Evolutionary conservation across 441 rosid genomes (phyloP), one percentile per base, ranked within the genome.

Genomic region (Populus hybrid): DNA sequence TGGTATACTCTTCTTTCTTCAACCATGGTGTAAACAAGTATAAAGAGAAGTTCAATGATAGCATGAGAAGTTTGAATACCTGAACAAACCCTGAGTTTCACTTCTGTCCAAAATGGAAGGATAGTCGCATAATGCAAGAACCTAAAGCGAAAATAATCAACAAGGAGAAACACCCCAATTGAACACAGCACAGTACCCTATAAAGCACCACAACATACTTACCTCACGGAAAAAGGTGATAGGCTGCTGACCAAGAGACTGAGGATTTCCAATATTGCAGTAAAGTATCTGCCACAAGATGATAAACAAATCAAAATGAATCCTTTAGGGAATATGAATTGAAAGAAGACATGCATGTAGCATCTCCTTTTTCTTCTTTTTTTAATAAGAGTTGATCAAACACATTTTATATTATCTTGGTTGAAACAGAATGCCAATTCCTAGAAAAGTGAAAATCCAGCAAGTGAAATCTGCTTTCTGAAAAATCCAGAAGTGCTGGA

Each of bases 241-340:
- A 9, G 99, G 97, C 82, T 78, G 93, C 82, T 95, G 99, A 71
- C 95, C 97, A 81, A 95, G 98, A 80, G 99, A 92, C 71, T 95
- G 98, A 32, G 98, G 99, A 80, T 95, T 93, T 68, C 99, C 99
- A 20, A 95, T 93, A 69, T 95, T 95, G 86, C 99, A 93, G 87
- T 91, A 93, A 42, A 95, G 86, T 24, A 95, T 95, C 99, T 94
- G 92, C 57, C 8, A 80, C 23, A 81, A 61, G 70, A 73, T 2
- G 2, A n/a, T 36, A n/a, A 3, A 24, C 30, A 78, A 72, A 32
- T 28, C 72, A 69, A 16, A 8, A 79, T 65, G 40, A 64, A 34
- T 0, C 8, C 8, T 35, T 11, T 9, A 70, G 61, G n/a, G 61
- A 18, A 1, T 18, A 53, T 53, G n/a, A 32, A 1, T 66, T 11